Base-by-base conservation (phyloP, 2,329 filamentous ascomycete genomes). In the Fusarium multiceps region DNA sequence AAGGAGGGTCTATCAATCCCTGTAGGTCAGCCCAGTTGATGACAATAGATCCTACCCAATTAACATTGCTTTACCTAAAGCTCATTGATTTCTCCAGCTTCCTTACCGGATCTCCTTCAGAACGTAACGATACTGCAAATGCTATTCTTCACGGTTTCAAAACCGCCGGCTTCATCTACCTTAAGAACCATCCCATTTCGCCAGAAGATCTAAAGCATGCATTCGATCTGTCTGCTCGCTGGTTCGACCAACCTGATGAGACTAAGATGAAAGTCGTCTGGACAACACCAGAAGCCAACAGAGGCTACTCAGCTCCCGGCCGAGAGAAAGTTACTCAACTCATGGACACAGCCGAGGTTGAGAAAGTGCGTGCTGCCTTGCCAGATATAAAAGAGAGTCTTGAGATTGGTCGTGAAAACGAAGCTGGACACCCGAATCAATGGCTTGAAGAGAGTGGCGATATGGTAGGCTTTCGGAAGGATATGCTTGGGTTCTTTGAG, bases 141-240 rank as follows among this genome's bases (percentile, higher is more conserved):
- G 88, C 91, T 42, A 90, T 97, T 72, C 89, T 95, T 14, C 77
- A 89, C 55, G 94, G 93, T 43, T 97, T 98, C 82, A 92, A 94
- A 74, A 90, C 87, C 3, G 92, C 94, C 4, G 94, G 94, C 60
- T 97, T 98, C 83, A 88, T 98, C 76, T 97, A 97, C 80, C 88
- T 97, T 41, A 90, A 90, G 73, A 92, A 95, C 79, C 90, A 95
- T 71, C 88, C 91, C 42, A 91, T 97, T 64, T 80, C 89, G 0
- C 75, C 86, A 6, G 81, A 86, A 11, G 85, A 86, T 12, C 82
- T 93, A 14, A 78, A 86, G 63, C 80, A 85, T 60, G 86, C 91
- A 63, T 97, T 96, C 78, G 78, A 83, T 66, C 84, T 86, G 59
- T 94, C 92, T 7, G 89, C 90, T 51, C 81, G 83, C 66, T 94